phyloP scores from a whole-genome alignment of 2,329 filamentous ascomycete species.

The Fusarium nelsonii region DNA sequence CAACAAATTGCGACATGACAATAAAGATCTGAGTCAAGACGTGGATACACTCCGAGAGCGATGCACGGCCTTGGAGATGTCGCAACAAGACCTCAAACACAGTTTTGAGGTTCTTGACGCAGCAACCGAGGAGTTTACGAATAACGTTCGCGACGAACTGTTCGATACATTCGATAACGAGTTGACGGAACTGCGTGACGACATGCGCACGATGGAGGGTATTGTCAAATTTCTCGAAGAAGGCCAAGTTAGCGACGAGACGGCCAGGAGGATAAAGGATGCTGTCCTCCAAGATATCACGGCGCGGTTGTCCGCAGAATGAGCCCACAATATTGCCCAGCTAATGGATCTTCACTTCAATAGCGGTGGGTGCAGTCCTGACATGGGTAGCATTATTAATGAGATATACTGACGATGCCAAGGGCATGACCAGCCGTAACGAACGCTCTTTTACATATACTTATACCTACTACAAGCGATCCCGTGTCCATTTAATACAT shows the following conservation, averaged over 20 bases:
- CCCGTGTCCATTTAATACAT: no score
- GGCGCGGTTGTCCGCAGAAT: slow-evolving; percentile 7
- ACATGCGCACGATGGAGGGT: slow-evolving; percentile 1
- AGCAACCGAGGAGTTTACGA: neutral
- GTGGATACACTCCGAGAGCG: neutral
- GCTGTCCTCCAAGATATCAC: slow-evolving; percentile 10
- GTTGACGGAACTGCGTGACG: slow-evolving; percentile 14
- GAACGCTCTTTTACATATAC: no score
- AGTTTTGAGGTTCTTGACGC: neutral
- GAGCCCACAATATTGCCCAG: neutral
- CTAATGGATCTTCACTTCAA: no score
- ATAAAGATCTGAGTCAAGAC: neutral
- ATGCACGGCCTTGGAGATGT: neutral
- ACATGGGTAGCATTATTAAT: no score
- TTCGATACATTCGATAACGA: slow-evolving; percentile 9
- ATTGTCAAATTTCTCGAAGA: slow-evolving; percentile 1
- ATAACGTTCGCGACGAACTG: no score
- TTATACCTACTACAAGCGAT: no score
- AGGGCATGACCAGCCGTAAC: no score
- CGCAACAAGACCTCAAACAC: neutral
- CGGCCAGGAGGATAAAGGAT: slow-evolving; percentile 12
- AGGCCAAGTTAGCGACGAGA: slow-evolving; percentile 17
- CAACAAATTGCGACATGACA: neutral
- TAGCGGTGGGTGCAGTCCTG: no score
- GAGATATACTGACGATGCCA: no score